Evolutionary conservation across 225 moss, liverwort and hornwort species (phyloP), one percentile per base, ranked within the genome.

Genomic region (Bryum argenteum): DNA sequence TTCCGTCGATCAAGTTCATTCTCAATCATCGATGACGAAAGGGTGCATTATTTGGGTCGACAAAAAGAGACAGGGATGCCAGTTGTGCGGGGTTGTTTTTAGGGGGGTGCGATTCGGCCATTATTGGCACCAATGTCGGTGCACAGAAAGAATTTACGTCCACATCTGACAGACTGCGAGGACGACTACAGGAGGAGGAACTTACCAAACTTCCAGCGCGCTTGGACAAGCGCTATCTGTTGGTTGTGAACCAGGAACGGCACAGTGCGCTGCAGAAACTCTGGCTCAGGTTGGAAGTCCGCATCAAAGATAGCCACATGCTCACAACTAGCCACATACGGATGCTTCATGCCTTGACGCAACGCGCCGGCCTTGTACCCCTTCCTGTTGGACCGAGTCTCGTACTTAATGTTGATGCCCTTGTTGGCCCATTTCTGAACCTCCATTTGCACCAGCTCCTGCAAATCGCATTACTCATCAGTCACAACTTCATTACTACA

Each of bases 371-470:
- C 93, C 69, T 93, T 93, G 74, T 93, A 93, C 0, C 93, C 93
- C 24, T 87, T 85, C 60, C 93, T 73, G 28, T 91, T 91, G 0
- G 77, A 57, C 39, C 93, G 72, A 0, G 89, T 87, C 20, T 91
- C 93, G 12, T 93, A 93, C 71, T 86, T 89, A 19, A 93, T 93
- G 59, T 93, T 93, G 24, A 93, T 86, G 0, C 93, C 93, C 65
- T 93, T 93, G 18, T 91, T 88, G 1, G 85, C 81, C 93, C 93
- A 93, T 0, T 91, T 78, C 41, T 93, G 91, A 54, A 86, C 86
- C 58, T 93, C 93, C 17, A 87, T 79, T 58, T 93, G 82, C 42
- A 93, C 93, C 14, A 93, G 44, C 15, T 89, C 86, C 93, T 93
- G 82, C 2, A 59, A 18, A 48, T 1, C 5, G 2, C 11, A 1